phyloP scores from a whole-genome alignment of 2,329 filamentous ascomycete species.

The Byssochlamys sp. region DNA sequence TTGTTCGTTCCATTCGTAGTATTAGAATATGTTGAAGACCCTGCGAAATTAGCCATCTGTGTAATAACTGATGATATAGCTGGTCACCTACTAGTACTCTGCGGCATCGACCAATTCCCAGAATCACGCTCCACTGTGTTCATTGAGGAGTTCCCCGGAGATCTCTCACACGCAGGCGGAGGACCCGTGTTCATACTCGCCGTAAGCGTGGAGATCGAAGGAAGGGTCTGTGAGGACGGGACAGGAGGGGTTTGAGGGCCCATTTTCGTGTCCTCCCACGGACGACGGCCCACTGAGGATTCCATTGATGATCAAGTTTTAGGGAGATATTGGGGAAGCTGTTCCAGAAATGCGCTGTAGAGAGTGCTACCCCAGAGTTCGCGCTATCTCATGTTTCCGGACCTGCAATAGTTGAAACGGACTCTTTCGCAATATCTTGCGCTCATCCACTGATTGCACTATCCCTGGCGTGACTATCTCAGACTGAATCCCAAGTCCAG shows the following conservation, averaged over 20 bases:
- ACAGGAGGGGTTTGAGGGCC: conserved; percentile 26
- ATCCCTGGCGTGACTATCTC: not conserved
- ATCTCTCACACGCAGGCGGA: conserved; percentile 28
- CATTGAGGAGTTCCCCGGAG: conserved; percentile 32
- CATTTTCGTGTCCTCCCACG: conserved; percentile 32
- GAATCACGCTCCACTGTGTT: conserved; percentile 46
- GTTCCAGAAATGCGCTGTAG: not conserved
- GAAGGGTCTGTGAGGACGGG: conserved; percentile 33
- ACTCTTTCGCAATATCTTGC: not conserved
- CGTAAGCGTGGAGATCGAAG: conserved; percentile 40
- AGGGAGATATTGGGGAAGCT: not conserved
- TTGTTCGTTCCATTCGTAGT: conserved; percentile 36
- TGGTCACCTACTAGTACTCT: conserved; percentile 45
- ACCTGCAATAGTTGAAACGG: not conserved
- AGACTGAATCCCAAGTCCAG: not conserved
- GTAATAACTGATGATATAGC: conserved; percentile 5
- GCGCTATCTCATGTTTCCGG: not conserved
- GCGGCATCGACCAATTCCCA: conserved; percentile 51
- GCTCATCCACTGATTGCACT: not conserved
- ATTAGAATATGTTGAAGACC: conserved; percentile 42
- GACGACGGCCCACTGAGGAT: conserved; percentile 31
- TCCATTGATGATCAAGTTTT: conserved; percentile 25
- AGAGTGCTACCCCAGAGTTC: not conserved
- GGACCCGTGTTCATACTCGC: conserved; percentile 30
- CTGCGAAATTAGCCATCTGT: conserved; percentile 20